Base-by-base conservation (phyloP, 73 alveolate species). In the Paramecium tetraurelia region DNA sequence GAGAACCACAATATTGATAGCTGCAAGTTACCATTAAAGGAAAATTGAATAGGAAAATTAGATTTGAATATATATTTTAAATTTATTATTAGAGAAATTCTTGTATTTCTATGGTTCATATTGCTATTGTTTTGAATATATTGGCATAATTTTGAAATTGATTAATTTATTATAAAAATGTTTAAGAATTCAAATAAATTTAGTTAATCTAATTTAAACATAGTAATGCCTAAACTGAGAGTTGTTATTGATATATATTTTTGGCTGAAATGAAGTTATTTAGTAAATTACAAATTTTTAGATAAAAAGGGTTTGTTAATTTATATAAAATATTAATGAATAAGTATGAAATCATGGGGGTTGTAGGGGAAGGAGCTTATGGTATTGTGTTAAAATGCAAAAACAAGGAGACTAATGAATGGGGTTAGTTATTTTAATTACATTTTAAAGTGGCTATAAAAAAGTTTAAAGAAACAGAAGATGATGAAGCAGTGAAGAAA, bases 391-490 rank as follows among this genome's bases (percentile, higher is more conserved):
- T 93, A 84, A 96, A 96, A 85, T 96, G 97, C 14, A 69, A 89
- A 85, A 93, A 96, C 57, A 96, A 96, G 84, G 98, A 96, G 59
- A 95, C 95, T 31, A 95, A 94, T 22, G 99, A 96, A 86, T 86
- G 31, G 24, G 95, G 96, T 93, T 92, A 18, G 63, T 38, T 18
- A 57, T 40, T 22, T 11, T 8, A 41, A 44, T 1, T 36, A 36
- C 9, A 12, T 75, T 0, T 35, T 72, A 35, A 90, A 95, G 99
- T 97, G 50, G 99, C 99, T 36, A 97, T 97, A 46, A 97, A 97
- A 92, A 97, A 97, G 77, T 97, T 96, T 89, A 94, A 95, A 92
- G 99, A 96, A 80, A 93, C 96, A 46, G 99, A 95, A 16, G 99
- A 97, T 41, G 99, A 97, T 95, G 99, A 97, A 86, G 85, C 94